Conservation (phyloP, 805 yeast genomes). For the Maudiozyma bulderi region DNA sequence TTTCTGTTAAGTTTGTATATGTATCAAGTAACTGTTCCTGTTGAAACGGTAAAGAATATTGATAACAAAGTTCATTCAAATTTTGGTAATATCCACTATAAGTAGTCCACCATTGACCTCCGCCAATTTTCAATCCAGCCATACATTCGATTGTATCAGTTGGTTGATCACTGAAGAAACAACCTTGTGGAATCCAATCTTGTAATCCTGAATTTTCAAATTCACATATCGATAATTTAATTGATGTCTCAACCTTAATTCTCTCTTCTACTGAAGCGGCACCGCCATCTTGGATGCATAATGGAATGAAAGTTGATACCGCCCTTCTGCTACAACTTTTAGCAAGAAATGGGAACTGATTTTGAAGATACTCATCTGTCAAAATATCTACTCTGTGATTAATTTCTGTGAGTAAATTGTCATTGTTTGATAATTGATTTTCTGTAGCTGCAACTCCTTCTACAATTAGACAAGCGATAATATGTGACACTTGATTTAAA, state of each 20-base stretch:
- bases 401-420: too few relatives aligned
- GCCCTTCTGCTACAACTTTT: constrained; percentile 34
- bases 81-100: constrained; percentile 56
- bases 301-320: constrained; percentile 31
- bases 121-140: constrained; percentile 28
- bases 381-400: background rate
- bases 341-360: constrained; percentile 17
- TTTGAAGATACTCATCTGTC: background rate
- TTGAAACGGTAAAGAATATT: constrained; percentile 42
- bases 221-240: constrained; percentile 45
- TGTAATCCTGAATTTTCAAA: constrained; percentile 38
- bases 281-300: constrained; percentile 31
- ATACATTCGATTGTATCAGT: constrained; percentile 31
- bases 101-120: constrained; percentile 64
- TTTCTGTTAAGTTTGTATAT: constrained; percentile 39
- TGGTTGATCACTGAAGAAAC: constrained; percentile 1
- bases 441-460: too few relatives aligned
- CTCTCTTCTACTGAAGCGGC: constrained; percentile 32
- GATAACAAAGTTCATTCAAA: constrained; percentile 43
- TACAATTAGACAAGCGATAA: too few relatives aligned
- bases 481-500: too few relatives aligned
- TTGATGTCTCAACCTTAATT: constrained; percentile 33
- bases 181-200: constrained; percentile 3
- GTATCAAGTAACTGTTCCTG: constrained; percentile 40
- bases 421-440: too few relatives aligned